Base-by-base conservation (phyloP, 1,139 yeast species). In the Tardiomyces depauwii region DNA sequence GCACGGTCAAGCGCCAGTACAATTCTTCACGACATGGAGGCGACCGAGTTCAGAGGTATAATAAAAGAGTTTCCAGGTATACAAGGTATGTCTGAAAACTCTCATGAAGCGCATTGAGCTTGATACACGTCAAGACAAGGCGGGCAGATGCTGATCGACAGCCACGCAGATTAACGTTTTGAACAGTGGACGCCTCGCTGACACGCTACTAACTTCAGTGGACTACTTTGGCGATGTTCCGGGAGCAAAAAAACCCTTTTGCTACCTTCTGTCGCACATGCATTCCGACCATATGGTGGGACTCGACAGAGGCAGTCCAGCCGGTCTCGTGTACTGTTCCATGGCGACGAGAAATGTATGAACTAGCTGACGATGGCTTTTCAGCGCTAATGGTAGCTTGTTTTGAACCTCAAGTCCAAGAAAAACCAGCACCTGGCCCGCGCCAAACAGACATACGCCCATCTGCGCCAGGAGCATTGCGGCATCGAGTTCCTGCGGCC, bases 221-320 rank as follows among this genome's bases (percentile, higher is more conserved):
- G 81, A 77, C 53, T 64, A 61, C 53, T 76, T 76, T 56, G 57
- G 45, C 10, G 16, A 23, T 12, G 44, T 41, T 9, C 32, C 44
- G 2, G 49, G 47, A 6, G 21, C 21, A 36, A 9, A 9, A 5
- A n/a, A 36, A 13, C 18, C 39, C 4, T n/a, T 14, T 10, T n/a
- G 60, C 32, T 54, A 58, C 45, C 65, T 80, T 3, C 65, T 80
- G 12, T 71, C 82, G 1, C 85, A 80, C 55, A 66, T 69, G 45
- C 85, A 80, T 55, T 57, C 72, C 2, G 86, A 80, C 53, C 85
- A 79, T 57, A 57, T 77, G 40, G 59, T 53, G 1, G 85, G 85
- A 0, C 59, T 80, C 25, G 66, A 66, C 2, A 61, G 66, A 39
- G 58, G 55, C 39, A 54, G 74, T 53, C 51, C 62, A 18, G 72